Base-by-base conservation (phyloP, 306 rosid genomes). In the Betula pendula region DNA sequence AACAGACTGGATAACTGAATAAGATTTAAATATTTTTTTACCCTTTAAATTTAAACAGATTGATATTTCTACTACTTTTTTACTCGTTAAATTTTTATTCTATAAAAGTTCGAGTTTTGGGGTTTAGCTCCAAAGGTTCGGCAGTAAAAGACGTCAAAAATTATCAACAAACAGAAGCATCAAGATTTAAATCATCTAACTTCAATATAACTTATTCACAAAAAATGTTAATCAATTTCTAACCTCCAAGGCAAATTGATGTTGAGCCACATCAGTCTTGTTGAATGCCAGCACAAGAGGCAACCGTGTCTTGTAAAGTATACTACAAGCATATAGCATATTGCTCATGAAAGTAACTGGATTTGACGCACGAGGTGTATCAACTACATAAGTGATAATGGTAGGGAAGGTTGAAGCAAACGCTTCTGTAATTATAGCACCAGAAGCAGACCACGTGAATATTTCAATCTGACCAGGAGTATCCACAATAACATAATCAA, bases 321-420 rank as follows among this genome's bases (percentile, higher is more conserved):
- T 91, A 72, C 98, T 87, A 72, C 97, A 92, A 42, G 98, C 98
- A 86, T 92, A 95, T 20, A 95, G 87, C 97, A 91, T 92, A 81
- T 95, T 95, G 94, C 99, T 95, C 98, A 87, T 92, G 79, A 92
- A 96, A 70, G 97, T 96, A 42, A 87, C 86, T 15, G 98, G 98
- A 80, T 77, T 90, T 77, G 90, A 82, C 1, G 97, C 84, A 22
- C 97, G 96, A 68, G 97, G 98, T 5, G 98, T 96, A 79, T 96
- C 98, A 7, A 91, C 90, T 48, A 92, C 91, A 59, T 92, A 96
- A 48, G 93, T 68, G 8, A 96, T 85, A 15, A 96, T 92, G 15
- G 96, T 96, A 68, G 97, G 99, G 84, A 96, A 96, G 29, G 99
- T 96, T 66, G 99, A 96, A 55, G 99, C 99, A 91, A 91, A 92